phyloP scores from a whole-genome alignment of 805 yeast genomes.

The Huiozyma sinensis region DNA sequence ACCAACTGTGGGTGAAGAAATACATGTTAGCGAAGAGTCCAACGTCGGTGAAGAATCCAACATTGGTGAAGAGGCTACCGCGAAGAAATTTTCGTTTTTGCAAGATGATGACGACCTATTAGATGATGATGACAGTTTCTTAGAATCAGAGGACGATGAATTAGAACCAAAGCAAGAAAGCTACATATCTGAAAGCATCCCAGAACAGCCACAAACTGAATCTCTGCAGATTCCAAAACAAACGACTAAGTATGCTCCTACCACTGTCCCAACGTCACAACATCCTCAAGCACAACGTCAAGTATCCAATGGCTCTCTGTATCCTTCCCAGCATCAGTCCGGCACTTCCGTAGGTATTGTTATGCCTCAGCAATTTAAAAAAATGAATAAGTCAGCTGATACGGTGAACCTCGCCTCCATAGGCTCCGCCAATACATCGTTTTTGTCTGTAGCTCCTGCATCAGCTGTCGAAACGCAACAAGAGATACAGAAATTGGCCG shows the following conservation, averaged over 20 bases:
- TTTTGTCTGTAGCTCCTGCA: not conserved
- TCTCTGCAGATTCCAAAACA: not conserved
- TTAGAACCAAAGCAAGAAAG: not conserved
- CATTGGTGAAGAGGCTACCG: not conserved
- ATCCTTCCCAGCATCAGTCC: constrained; percentile 2
- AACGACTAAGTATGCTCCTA: not conserved
- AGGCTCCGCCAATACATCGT: not conserved
- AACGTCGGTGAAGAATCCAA: not conserved
- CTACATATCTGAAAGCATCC: not conserved
- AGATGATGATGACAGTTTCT: constrained; percentile 32
- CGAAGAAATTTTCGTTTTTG: constrained; percentile 29
- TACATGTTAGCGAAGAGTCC: not conserved
- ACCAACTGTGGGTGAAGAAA: not conserved
- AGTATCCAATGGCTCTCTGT: too few species aligned
- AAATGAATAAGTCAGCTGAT: not conserved
- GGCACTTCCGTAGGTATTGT: constrained; percentile 6
- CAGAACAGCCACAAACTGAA: not conserved
- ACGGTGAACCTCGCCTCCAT: not conserved
- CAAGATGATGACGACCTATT: constrained; percentile 37
- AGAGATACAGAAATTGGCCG: constrained; percentile 28
- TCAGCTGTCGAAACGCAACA: constrained; percentile 6
- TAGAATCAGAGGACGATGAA: constrained; percentile 24
- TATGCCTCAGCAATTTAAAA: constrained; percentile 9
- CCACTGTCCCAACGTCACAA: not conserved
- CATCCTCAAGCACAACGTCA: not conserved